phyloP scores from a whole-genome alignment of 352 stramenopile genomes.

The Phytophthora chlamydospora region DNA sequence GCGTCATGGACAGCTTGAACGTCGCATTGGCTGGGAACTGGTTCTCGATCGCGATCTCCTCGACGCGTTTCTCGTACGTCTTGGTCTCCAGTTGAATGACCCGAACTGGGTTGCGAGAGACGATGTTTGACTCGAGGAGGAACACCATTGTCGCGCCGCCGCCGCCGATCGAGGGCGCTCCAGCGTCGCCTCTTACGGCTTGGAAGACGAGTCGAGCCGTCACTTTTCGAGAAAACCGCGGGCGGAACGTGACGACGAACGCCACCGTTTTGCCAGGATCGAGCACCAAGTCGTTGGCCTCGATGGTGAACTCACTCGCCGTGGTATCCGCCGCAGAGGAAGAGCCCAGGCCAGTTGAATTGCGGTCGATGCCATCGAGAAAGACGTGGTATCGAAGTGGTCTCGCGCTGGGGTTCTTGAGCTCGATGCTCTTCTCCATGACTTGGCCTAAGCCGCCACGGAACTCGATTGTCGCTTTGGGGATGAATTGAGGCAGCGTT shows the following conservation, averaged over 20 bases:
- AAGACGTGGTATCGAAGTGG: constrained; percentile 91
- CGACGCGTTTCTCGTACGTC: constrained; percentile 77
- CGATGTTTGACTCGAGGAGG: constrained; percentile 85
- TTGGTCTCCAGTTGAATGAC: constrained; percentile 82
- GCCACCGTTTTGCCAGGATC: constrained; percentile 74
- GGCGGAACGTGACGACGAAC: constrained; percentile 86
- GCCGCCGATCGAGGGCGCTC: constrained; percentile 22
- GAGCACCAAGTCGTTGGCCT: constrained; percentile 68
- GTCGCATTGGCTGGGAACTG: constrained; percentile 75
- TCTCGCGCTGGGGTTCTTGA: constrained; percentile 90
- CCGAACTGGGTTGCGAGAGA: constrained; percentile 72
- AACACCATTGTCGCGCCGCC: constrained; percentile 90
- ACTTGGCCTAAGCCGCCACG: constrained; percentile 80
- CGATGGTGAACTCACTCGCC: constrained; percentile 75
- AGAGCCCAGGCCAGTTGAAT: neutral
- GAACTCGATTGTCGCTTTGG: constrained; percentile 95
- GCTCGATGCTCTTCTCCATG: constrained; percentile 94
- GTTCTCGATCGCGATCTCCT: constrained; percentile 89
- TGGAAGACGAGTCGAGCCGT: constrained; percentile 91
- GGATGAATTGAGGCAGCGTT: constrained; percentile 91
- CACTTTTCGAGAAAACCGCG: constrained; percentile 86
- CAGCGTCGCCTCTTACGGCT: constrained; percentile 52
- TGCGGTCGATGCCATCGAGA: constrained; percentile 56
- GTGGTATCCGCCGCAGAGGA: neutral
- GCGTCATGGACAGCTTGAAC: constrained; percentile 79